These are phyloP conservation scores for Synchytrium microbalum DNA, from an alignment of 371 early-diverging fungal genomes.

Conservation along the genomic window DNA sequence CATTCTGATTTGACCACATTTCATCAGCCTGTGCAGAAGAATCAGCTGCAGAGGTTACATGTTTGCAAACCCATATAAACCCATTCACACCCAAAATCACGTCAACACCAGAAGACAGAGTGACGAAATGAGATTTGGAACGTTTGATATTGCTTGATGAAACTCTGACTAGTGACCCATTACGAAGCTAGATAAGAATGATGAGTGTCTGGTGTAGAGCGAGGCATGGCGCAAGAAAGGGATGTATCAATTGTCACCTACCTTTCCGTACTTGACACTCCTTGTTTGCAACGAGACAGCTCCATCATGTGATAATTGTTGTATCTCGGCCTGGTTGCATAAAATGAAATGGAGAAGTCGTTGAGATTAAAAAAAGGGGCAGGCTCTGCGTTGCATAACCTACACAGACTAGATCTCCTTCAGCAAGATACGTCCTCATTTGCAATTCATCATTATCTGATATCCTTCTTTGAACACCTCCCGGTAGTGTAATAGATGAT, in stretches of 20 bases:
- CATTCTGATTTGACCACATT: slow-evolving; percentile 72
- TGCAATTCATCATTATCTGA: slow-evolving; percentile 96
- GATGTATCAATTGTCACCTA: slow-evolving; percentile 12
- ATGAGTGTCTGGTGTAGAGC: background rate
- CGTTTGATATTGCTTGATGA: slow-evolving; percentile 82
- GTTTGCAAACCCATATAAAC: slow-evolving; percentile 90
- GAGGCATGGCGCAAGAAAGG: background rate
- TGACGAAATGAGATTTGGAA: slow-evolving; percentile 85
- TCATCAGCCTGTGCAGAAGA: slow-evolving; percentile 55
- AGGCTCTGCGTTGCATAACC: background rate
- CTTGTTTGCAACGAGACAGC: slow-evolving; percentile 91
- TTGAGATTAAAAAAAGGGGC: background rate
- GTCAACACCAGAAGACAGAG: slow-evolving; percentile 63
- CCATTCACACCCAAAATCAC: slow-evolving; percentile 95
- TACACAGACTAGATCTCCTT: slow-evolving; percentile 93
- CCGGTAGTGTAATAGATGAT: slow-evolving; percentile 94
- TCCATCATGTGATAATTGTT: slow-evolving; percentile 83
- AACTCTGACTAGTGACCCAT: slow-evolving; percentile 80
- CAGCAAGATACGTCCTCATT: slow-evolving; percentile 93
- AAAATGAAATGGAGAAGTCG: slow-evolving; percentile 2
- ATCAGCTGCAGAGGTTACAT: slow-evolving; percentile 42
- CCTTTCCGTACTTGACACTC: slow-evolving; percentile 92
- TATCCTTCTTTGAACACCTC: slow-evolving; percentile 96
- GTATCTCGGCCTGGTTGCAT: slow-evolving; percentile 90
- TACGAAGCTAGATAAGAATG: slow-evolving; percentile 53